Evolutionary conservation across 352 stramenopile species (phyloP), one percentile per base, ranked within the genome.

Genomic region (Pythium oligandrum): DNA sequence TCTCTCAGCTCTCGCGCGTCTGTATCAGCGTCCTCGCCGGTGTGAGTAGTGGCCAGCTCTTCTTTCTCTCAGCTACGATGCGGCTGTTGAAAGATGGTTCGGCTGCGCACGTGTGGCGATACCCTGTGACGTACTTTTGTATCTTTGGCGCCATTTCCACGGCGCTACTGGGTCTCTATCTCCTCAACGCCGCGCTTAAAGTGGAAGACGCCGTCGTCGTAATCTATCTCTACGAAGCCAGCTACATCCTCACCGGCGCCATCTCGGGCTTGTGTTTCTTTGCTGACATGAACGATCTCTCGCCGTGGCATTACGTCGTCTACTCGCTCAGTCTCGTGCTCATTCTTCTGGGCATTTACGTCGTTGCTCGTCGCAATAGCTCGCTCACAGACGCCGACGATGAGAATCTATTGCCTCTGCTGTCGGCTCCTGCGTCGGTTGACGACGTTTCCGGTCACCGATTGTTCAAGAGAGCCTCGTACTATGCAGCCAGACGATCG

Each of bases 261-360:
- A 71, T 93, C 60, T 93, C 82, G 1, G 82, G 82, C 0, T 62
- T 93, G 7, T 88, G 79, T 51, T 90, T 93, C 63, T 93, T 93
- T 55, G 66, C 71, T 30, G 82, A 93, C 59, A 90, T 93, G 82
- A 72, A 73, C 8, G 51, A 79, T 46, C 50, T 90, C 36, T 63
- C 66, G 32, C 51, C 66, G 5, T 88, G 79, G 78, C 78, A 88
- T 52, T 90, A 86, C 57, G 66, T 86, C 33, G 65, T 90, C 6
- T 92, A 92, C 43, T 83, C 76, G 8, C 59, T 88, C 3, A 89
- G 82, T 54, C 64, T 92, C 26, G 48, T 70, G 55, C 54, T 86
- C 34, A 92, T 92, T 59, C 48, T 92, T 33, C 31, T 87, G 11
- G 82, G 82, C 1, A 90, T 92, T 38, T 86, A 86, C 59, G 59